Evolutionary conservation across 768 basidiomycete species (phyloP).

Genomic region (Gautieria morchelliformis): DNA sequence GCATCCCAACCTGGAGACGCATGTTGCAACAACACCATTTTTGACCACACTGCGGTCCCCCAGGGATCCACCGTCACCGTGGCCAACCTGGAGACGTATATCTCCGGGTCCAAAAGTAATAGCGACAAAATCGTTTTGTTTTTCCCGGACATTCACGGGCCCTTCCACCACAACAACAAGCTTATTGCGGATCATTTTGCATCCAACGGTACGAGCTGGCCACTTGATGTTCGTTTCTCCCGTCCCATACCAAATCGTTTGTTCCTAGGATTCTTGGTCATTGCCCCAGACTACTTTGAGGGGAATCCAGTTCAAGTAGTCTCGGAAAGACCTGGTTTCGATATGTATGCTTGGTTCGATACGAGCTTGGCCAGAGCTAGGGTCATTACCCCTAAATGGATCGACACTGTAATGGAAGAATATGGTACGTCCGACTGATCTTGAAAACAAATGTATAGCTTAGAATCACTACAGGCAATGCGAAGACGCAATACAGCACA

Average conservation of each 20-base stretch:
- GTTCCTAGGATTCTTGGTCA: slow-evolving; percentile 41
- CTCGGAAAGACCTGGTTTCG: slow-evolving; percentile 26
- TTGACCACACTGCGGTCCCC: slow-evolving; percentile 43
- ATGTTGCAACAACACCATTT: slow-evolving; percentile 34
- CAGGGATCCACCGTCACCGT: slow-evolving; percentile 31
- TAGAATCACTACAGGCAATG: slow-evolving; percentile 6
- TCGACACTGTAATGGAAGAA: slow-evolving; percentile 36
- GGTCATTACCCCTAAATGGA: slow-evolving; percentile 39
- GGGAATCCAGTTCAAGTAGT: slow-evolving; percentile 41
- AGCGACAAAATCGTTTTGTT: slow-evolving; percentile 43
- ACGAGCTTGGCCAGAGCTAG: slow-evolving; percentile 27
- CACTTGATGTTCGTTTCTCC: background rate
- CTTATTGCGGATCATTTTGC: slow-evolving; percentile 59
- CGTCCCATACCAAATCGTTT: no score
- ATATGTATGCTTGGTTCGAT: slow-evolving; percentile 34
- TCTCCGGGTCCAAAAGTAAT: slow-evolving; percentile 30
- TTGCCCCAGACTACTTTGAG: slow-evolving; percentile 57
- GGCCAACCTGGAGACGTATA: slow-evolving; percentile 41
- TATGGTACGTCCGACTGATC: slow-evolving; percentile 29
- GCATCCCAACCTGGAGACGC: slow-evolving; percentile 39
- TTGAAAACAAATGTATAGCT: background rate
- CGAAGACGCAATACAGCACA: slow-evolving; percentile 32
- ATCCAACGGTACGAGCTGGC: slow-evolving; percentile 32
- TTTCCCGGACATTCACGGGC: slow-evolving; percentile 51
- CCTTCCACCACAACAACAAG: slow-evolving; percentile 48